These are phyloP conservation scores for Musa acuminata DNA, from an alignment of 176 grass and related monocot species.

Conservation along the genomic window DNA sequence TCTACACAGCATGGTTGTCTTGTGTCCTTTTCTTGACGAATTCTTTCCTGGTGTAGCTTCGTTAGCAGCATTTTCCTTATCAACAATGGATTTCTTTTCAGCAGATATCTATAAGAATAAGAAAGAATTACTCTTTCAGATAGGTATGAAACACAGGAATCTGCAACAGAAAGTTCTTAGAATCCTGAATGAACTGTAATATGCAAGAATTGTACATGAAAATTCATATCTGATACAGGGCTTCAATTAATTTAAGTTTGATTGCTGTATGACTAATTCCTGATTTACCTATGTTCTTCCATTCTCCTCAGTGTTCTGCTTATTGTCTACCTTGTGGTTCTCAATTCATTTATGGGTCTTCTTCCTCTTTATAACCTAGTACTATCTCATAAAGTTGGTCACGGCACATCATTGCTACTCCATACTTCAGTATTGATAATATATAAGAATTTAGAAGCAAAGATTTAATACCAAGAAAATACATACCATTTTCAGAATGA, in stretches of 20 bases:
- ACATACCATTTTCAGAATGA: conserved; percentile 89
- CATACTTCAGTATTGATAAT: neutral
- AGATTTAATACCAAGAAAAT: neutral
- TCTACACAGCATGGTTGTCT: conserved; percentile 47
- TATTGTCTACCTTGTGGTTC: neutral
- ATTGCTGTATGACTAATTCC: neutral
- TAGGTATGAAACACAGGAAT: neutral
- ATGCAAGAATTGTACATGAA: neutral
- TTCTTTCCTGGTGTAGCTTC: conserved; percentile 42
- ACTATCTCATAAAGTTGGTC: neutral
- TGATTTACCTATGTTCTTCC: neutral
- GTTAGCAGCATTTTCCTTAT: conserved; percentile 33
- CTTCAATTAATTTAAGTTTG: neutral
- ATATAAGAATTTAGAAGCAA: neutral
- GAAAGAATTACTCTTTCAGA: neutral
- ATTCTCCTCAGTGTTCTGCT: neutral
- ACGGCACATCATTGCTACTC: neutral
- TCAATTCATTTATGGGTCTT: neutral
- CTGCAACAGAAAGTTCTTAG: neutral
- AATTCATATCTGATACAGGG: neutral
- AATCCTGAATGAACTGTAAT: neutral
- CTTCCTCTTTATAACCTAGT: neutral
- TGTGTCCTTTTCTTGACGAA: conserved; percentile 63
- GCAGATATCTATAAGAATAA: conserved; percentile 49
- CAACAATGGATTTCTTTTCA: conserved; percentile 56